Evolutionary conservation across 78 protist genomes (phyloP), one percentile per base, ranked within the genome.

Genomic region (Polysphondylium violaceum): DNA sequence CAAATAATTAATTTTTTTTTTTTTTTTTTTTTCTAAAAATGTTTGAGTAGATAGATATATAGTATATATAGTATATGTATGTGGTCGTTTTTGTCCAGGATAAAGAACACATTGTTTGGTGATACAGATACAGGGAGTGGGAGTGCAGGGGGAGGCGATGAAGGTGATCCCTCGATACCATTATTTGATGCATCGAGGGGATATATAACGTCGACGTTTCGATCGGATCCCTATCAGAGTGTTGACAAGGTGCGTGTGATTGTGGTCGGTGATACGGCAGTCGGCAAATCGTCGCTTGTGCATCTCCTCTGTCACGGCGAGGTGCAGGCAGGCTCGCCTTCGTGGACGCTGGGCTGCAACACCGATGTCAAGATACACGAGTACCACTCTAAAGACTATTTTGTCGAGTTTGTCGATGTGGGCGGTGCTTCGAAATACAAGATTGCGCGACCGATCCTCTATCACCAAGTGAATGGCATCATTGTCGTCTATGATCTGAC

Each of bases 261-360:
- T 3, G 91, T 83, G 0, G 63, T 83, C 16, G 91, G 91, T 69
- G 91, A 83, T 59, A 83, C 91, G 2, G 76, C 91, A 40, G 91
- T 83, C 19, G 91, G 91, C 12, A 83, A 83, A 59, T 44, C 91
- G 59, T 83, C 91, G 31, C 31, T 83, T 1, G 73, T 83, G 1
- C 56, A 83, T 50, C 31, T 83, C 12, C 51, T 83, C n/a, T 83
- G 91, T 43, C 51, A 56, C 21, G 43, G 33, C 8, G 40, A 67
- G 31, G 65, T 65, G 31, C 23, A 58, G 19, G 36, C 27, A 38
- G 41, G 55, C 8, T 59, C 91, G 11, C 72, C 79, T 12, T 55
- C 79, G n/a, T 83, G 91, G 91, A 83, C 91, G 1, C 50, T 67
- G n/a, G 91, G 91, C n/a, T 83, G 91, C n/a, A 65, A 83, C 44